Evolutionary conservation across 2,329 filamentous ascomycete species (phyloP), one percentile per base, ranked within the genome.

Genomic region (Claviceps fusiformis): DNA sequence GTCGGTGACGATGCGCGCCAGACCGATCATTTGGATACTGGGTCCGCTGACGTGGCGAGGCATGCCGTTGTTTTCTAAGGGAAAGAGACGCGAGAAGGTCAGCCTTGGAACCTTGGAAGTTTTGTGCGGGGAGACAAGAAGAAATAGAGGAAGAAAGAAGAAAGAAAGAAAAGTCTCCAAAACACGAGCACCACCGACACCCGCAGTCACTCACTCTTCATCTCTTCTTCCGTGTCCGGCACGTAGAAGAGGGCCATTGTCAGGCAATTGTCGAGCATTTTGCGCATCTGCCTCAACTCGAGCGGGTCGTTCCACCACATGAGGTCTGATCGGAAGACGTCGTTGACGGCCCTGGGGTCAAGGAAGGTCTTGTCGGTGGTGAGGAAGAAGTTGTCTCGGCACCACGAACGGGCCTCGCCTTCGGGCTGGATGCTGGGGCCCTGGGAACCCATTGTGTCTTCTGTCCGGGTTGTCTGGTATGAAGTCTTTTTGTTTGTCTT

Each of bases 1-100:
- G 67, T 89, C 86, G 9, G 85, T 89, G 53, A 89, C 71, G n/a
- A 86, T 67, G 39, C 86, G 70, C 50, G 70, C 68, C 54, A 74
- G 67, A 55, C 72, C 72, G 53, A 71, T 67, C 63, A 74, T 67
- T 31, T 64, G 63, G 46, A 68, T 63, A 13, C 63, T 59, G 27
- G 66, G 62, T 37, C 68, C 67, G 51, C 63, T 59, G 31, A 64
- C 62, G 31, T 63, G 62, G 35, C 64, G 62, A 29, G 65, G 64
- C 33, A 64, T 60, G 29, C 68, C 57, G 19, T 59, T 67, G 53
- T 68, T 65, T 53, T 58, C 70, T 72, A 56, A 43, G 11, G 19
- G 24, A 15, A 46, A 13, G 13, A 15, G 27, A 9, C 13, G 44
- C 11, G 44, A 29, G 19, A 15, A 29, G 11, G 44, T 46, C 19